These are phyloP conservation scores for Geotrichum candidum DNA, from an alignment of 1,139 yeast genomes.

Conservation along the genomic window DNA sequence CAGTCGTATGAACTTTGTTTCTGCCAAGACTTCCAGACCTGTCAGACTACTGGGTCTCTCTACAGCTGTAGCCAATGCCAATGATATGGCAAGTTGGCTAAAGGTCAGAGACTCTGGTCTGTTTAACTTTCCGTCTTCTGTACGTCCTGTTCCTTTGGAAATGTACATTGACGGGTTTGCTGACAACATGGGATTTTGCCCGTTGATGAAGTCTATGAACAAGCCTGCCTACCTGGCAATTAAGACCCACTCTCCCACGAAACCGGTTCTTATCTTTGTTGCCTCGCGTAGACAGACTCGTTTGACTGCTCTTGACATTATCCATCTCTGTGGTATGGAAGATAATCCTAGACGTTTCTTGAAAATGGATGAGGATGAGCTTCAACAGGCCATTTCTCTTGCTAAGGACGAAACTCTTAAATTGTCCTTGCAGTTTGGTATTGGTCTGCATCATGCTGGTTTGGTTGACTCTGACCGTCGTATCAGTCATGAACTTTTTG, in stretches of 20 bases:
- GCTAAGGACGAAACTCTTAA: constrained; percentile 88
- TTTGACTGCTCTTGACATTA: constrained; percentile 85
- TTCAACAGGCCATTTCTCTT: constrained; percentile 52
- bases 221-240: constrained; percentile 97
- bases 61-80: constrained; percentile 95
- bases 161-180: constrained; percentile 98
- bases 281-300: constrained; percentile 97
- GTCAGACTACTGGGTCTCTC: constrained; percentile 88
- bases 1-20: constrained; percentile 91
- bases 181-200: constrained; percentile 88
- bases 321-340: constrained; percentile 91
- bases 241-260: constrained; percentile 86
- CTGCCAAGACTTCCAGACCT: constrained; percentile 67
- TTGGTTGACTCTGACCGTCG: constrained; percentile 84
- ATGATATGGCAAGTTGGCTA: constrained; percentile 97
- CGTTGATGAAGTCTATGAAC: constrained; percentile 83
- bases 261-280: constrained; percentile 91
- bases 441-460: constrained; percentile 98
- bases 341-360: constrained; percentile 85
- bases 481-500: constrained; percentile 80
- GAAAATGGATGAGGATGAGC: constrained; percentile 69
- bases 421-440: constrained; percentile 85
- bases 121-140: constrained; percentile 90
- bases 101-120: constrained; percentile 77
- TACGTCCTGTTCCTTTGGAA: constrained; percentile 94